Evolutionary conservation across 108 stramenopile genomes (phyloP).

Genomic region (Cyclotella atomus): DNA sequence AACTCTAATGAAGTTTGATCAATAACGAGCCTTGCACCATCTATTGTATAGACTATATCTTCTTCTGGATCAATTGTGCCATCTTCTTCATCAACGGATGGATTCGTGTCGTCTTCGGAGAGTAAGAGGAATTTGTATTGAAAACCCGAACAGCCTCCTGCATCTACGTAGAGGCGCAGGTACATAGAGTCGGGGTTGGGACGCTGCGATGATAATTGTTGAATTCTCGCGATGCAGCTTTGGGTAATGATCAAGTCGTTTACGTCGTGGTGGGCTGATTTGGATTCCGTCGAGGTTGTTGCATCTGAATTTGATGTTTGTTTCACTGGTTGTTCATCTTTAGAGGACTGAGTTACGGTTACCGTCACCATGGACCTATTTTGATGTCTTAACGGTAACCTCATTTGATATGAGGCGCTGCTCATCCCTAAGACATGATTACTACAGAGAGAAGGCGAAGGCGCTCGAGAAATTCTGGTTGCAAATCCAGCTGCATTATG

Average conservation of each 20-base stretch:
- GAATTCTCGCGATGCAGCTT: slow-evolving; percentile 46
- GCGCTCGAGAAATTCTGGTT: too few species aligned
- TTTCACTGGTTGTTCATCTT: not conserved
- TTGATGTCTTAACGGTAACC: too few species aligned
- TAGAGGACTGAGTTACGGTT: slow-evolving; percentile 9
- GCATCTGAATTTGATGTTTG: slow-evolving; percentile 14
- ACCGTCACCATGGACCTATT: slow-evolving; percentile 29
- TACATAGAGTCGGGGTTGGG: slow-evolving; percentile 55
- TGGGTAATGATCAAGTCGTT: slow-evolving; percentile 36
- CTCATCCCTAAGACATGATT: too few species aligned
- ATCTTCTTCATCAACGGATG: slow-evolving; percentile 49
- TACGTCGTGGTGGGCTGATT: slow-evolving; percentile 1
- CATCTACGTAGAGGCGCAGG: slow-evolving; percentile 86
- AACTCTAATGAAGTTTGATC: slow-evolving; percentile 83
- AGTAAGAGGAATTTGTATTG: slow-evolving; percentile 84
- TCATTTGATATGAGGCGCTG: too few species aligned
- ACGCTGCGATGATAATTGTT: slow-evolving; percentile 44
- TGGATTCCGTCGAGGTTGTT: not conserved
- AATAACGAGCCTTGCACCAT: slow-evolving; percentile 61
- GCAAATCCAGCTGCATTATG: too few species aligned
- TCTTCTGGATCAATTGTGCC: slow-evolving; percentile 65
- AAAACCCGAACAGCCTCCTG: slow-evolving; percentile 90
- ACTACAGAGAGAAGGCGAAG: too few species aligned
- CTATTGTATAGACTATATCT: slow-evolving; percentile 49
- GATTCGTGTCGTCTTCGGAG: slow-evolving; percentile 34